Percentiles rank a stretch among this genome's conserved stretches.
Conservation (phyloP, 805 yeast species). For the Candida railenensis region DNA sequence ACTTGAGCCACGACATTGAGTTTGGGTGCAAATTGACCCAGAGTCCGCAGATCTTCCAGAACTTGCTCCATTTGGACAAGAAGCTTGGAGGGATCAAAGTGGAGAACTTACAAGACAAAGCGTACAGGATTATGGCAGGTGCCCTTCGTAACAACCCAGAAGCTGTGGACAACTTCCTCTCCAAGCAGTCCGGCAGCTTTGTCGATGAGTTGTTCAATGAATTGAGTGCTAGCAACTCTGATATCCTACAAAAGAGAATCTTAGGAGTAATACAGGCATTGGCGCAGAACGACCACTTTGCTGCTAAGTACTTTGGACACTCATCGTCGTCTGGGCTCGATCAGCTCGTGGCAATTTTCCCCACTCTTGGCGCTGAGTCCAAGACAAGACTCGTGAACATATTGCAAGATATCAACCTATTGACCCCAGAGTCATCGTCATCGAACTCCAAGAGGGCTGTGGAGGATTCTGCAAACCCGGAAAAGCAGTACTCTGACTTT, state of each 20-base stretch:
- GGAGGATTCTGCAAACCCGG: constrained; percentile 19
- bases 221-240: constrained; percentile 19
- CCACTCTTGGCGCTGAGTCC: constrained; percentile 25
- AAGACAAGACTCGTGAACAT: constrained; percentile 44
- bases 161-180: constrained; percentile 44
- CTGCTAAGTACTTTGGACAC: constrained; percentile 21
- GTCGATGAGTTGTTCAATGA: constrained; percentile 18
- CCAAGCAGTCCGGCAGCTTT: constrained; percentile 16
- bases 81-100: constrained; percentile 7
- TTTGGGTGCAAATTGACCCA: constrained; percentile 52
- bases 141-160: constrained; percentile 73
- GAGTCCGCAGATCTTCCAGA: constrained; percentile 27
- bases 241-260: constrained; percentile 43
- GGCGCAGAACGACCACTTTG: constrained; percentile 35
- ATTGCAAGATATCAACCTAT: constrained; percentile 41
- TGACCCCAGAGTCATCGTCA: constrained; percentile 8
- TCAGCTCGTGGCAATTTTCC: constrained; percentile 23
- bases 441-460: constrained; percentile 15
- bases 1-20: constrained; percentile 66
- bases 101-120: constrained; percentile 42
- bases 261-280: constrained; percentile 54
- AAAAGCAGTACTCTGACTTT: constrained; percentile 31
- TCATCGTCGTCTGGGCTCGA: constrained; percentile 16
- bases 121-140: constrained; percentile 62
- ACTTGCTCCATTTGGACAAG: constrained; percentile 21